Base-by-base conservation (phyloP, 108 stramenopile species). In the Schizochytrium sp. region DNA sequence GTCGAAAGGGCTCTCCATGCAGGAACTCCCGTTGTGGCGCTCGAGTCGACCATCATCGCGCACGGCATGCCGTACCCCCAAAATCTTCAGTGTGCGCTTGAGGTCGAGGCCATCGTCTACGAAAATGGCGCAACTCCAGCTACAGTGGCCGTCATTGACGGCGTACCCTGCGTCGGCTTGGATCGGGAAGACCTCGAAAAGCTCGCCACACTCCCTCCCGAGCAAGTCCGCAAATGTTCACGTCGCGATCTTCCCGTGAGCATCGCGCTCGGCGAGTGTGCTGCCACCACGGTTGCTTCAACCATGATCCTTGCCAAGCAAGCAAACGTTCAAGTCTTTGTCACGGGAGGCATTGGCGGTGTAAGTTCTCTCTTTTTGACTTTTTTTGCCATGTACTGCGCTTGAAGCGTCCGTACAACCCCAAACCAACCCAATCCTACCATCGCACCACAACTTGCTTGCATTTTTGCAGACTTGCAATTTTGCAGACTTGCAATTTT, bases 11-110 rank as follows among this genome's bases (percentile, higher is more conserved):
- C 93, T 5, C 45, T 92, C 55, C 57, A 45, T 16, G 58, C 45
- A 12, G 72, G 91, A 14, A 83, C 51, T 12, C 91, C 94, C 21
- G 87, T 94, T 3, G 94, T 98, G 3, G 99, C 99, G 5, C 93
- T 99, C 41, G 99, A 99, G 89, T 96, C 95, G 25, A 99, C 99
- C 71, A 99, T 99, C 88, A 96, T 99, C 47, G 96, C 98, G 3
- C 98, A 99, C 91, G 99, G 99, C 4, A 97, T 99, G 97, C 99
- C 99, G 5, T 99, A 93, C 91, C 99, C 99, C 10, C 92, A 98
- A 72, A 99, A 99, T 87, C 88, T 97, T n/a, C 87, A 96, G 63
- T 89, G 96, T 58, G 97, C 97, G 5, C 87, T 89, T 44, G 60
- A 72, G 41, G 69, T 91, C 23, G 93, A 90, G 88, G 87, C 34